Evolutionary conservation across 169 alveolate species (phyloP).

Genomic region (Cryptosporidium sp.): DNA sequence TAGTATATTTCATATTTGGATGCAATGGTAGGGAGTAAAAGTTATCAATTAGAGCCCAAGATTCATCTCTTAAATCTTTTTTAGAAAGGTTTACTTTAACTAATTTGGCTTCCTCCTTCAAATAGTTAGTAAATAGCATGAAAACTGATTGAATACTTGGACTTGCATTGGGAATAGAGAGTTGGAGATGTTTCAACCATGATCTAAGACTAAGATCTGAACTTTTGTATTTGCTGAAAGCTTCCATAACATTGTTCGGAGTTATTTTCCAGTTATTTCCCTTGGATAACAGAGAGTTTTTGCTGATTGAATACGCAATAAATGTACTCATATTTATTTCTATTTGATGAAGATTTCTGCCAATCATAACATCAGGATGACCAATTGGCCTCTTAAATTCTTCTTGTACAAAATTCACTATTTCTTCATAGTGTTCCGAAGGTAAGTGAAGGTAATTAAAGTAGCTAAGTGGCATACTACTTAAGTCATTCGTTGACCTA

Average conservation of each 20-base stretch:
- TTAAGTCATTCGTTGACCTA: slow-evolving; percentile 14
- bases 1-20: not conserved
- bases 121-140: not conserved
- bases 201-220: slow-evolving; percentile 35
- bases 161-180: slow-evolving; percentile 10
- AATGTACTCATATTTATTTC: slow-evolving; percentile 39
- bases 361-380: slow-evolving; percentile 36
- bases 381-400: slow-evolving; percentile 44
- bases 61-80: not conserved
- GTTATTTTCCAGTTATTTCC: slow-evolving; percentile 2
- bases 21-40: slow-evolving; percentile 25
- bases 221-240: slow-evolving; percentile 1
- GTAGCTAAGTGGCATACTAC: slow-evolving; percentile 28
- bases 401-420: not conserved
- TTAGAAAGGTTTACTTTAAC: not conserved
- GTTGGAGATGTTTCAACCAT: slow-evolving; percentile 17
- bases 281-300: not conserved
- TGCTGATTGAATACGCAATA: slow-evolving; percentile 45
- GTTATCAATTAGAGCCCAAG: slow-evolving; percentile 7
- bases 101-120: slow-evolving; percentile 36
- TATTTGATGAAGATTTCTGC: slow-evolving; percentile 31
- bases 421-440: not conserved
- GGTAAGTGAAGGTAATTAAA: slow-evolving; percentile 62
- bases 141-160: slow-evolving; percentile 2
- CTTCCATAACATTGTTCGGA: slow-evolving; percentile 16